Percentiles rank a stretch among this genome's conserved stretches.
Conservation (phyloP, 148 eudicot genomes). For the Rhododendron williamsianum region DNA sequence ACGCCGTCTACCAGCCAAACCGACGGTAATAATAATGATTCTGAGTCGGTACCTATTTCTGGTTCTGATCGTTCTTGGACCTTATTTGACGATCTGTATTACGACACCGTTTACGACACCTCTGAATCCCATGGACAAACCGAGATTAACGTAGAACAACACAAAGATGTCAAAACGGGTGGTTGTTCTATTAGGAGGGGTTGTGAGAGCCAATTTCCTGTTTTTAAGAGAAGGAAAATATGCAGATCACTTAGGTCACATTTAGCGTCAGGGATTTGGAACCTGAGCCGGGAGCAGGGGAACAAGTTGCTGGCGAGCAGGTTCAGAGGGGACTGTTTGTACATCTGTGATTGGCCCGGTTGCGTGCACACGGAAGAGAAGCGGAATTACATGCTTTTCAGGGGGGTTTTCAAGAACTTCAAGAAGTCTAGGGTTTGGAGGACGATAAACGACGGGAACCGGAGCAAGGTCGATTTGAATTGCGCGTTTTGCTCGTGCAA, state of each 20-base stretch:
- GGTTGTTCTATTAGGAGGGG: neutral
- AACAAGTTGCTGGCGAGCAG: conserved; percentile 73
- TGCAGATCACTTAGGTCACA: conserved; percentile 47
- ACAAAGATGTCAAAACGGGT: neutral
- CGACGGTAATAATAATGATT: neutral
- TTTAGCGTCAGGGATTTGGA: conserved; percentile 69
- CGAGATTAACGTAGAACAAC: neutral
- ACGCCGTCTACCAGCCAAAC: conserved; percentile 11
- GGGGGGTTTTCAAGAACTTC: conserved; percentile 85
- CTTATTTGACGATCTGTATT: conserved; percentile 65
- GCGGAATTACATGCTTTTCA: conserved; percentile 77
- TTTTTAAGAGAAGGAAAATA: conserved; percentile 40
- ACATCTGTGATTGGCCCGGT: conserved; percentile 95
- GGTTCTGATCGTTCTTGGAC: conserved; percentile 54
- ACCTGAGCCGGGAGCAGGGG: conserved; percentile 76
- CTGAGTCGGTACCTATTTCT: neutral
- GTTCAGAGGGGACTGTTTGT: conserved; percentile 69
- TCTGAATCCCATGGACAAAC: conserved; percentile 30
- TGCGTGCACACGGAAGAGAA: conserved; percentile 74
- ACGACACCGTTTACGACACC: conserved; percentile 58
- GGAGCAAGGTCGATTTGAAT: conserved; percentile 45
- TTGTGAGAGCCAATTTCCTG: neutral
- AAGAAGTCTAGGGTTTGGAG: conserved; percentile 81
- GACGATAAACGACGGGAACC: conserved; percentile 70
- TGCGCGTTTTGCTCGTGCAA: conserved; percentile 73